These are phyloP conservation scores for Postia placenta DNA, from an alignment of 768 basidiomycete species.

Conservation along the genomic window DNA sequence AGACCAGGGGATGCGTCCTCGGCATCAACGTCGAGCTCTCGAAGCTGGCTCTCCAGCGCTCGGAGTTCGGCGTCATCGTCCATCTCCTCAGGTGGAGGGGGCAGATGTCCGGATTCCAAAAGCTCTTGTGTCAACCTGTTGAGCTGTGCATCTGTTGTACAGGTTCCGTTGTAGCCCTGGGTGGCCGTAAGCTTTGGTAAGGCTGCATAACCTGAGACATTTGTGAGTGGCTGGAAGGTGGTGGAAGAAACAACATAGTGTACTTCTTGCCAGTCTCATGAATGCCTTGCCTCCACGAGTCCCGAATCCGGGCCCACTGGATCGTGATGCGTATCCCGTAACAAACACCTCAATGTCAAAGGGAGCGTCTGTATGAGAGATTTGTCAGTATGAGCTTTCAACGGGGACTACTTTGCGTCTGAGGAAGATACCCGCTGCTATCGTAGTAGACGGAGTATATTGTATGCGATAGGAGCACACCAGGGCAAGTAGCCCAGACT, in stretches of 20 bases:
- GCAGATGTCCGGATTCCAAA: conserved; percentile 38
- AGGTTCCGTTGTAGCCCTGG: conserved; percentile 5
- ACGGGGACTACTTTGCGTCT: neutral
- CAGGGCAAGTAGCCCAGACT: neutral
- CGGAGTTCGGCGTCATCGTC: conserved; percentile 52
- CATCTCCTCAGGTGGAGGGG: conserved; percentile 55
- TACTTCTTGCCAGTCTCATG: conserved; percentile 54
- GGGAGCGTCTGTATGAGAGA: conserved; percentile 30
- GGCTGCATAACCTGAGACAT: conserved; percentile 57
- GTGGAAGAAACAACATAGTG: neutral
- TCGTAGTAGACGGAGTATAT: neutral
- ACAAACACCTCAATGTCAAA: conserved; percentile 72
- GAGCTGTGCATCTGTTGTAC: conserved; percentile 10
- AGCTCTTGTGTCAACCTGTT: conserved; percentile 43
- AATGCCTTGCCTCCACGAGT: conserved; percentile 76
- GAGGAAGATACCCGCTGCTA: neutral
- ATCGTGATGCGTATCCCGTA: conserved; percentile 68
- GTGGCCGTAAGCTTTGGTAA: conserved; percentile 46
- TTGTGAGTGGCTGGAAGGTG: neutral
- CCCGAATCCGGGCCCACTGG: conserved; percentile 50
- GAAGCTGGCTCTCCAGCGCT: conserved; percentile 49
- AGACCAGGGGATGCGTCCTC: conserved; percentile 8
- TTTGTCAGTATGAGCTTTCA: neutral
- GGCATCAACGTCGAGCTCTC: conserved; percentile 25
- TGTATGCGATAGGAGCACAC: neutral